Base-by-base conservation (phyloP, 2,329 filamentous ascomycete genomes). In the Fusarium torreyae region DNA sequence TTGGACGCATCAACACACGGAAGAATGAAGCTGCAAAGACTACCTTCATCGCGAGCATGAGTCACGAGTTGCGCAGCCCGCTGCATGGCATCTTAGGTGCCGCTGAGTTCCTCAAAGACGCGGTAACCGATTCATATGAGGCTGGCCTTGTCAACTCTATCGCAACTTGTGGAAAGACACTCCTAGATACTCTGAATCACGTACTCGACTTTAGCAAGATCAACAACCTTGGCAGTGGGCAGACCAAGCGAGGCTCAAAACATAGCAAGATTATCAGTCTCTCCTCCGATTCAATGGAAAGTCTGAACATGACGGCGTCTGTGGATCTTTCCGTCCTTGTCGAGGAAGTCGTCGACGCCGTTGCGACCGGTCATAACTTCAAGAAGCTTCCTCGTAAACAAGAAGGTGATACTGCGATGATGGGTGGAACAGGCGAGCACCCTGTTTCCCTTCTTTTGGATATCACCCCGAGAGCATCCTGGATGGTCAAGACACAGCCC, bases 21-120 rank as follows among this genome's bases (percentile, higher is more conserved):
- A 83, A 83, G 31, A 84, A 82, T 4, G 83, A 86, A 57, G 81
- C 81, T 20, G 86, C 86, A 42, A 89, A 89, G 68, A 83, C 84
- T 1, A 86, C 87, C 11, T 88, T 89, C 61, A 87, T 89, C 42
- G 86, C 85, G 2, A 87, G 84, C 28, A 87, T 89, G 65, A 88
- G 85, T 18, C 87, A 89, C 71, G 87, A 89, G 57, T 73, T 89
- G 15, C 79, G 87, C 33, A 86, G 83, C 6, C 87, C 87, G 0
- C 74, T 89, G 3, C 86, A 89, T 63, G 87, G 87, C 2, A 88
- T 89, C 42, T 75, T 89, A 0, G 86, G 84, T 1, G 87, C 78
- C 66, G 79, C 81, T 2, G 84, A 86, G 56, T 82, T 87, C 39
- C 75, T 88, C 5, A 79, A 80, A 22, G 83, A 86, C 17, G 82